Conservation (phyloP, 441 rosid genomes). For the Pelargonium fulgidum region DNA sequence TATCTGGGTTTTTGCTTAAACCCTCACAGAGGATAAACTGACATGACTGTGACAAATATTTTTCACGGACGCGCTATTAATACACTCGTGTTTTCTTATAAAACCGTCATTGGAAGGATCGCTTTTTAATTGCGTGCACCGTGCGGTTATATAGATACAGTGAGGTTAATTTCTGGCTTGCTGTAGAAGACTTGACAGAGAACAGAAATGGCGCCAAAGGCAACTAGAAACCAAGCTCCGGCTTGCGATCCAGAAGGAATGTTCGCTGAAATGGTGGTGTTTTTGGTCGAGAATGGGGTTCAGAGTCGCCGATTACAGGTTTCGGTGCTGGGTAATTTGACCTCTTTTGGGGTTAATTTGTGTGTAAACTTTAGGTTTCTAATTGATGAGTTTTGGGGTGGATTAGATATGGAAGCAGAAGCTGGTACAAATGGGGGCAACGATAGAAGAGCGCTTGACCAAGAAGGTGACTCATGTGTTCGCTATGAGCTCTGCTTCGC, state of each 20-base stretch:
- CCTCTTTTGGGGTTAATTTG: not conserved
- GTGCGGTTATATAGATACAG: too few species aligned
- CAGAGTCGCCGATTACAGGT: conserved; percentile 88
- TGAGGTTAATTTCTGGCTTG: not conserved
- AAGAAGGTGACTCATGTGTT: conserved; percentile 60
- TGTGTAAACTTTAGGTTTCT: not conserved
- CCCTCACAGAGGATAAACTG: not conserved
- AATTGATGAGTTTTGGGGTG: conserved; percentile 8
- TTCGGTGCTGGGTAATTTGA: not conserved
- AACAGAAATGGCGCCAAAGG: conserved; percentile 62
- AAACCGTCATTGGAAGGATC: too few species aligned
- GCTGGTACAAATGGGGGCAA: conserved; percentile 76
- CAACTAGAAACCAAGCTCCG: conserved; percentile 35
- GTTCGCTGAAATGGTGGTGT: conserved; percentile 63
- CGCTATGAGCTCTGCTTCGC: conserved; percentile 43
- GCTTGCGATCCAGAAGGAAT: conserved; percentile 58
- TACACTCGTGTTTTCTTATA: too few species aligned
- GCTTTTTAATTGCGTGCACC: too few species aligned
- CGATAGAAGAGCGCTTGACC: conserved; percentile 40
- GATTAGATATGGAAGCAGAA: conserved; percentile 85
- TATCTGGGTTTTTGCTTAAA: not conserved
- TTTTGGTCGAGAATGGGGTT: conserved; percentile 54
- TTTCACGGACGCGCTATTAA: too few species aligned
- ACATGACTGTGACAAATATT: too few species aligned
- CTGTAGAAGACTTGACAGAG: not conserved